Base-by-base conservation (phyloP, 1,284 basidiomycete species). In the Ceratobasidium theobromae region DNA sequence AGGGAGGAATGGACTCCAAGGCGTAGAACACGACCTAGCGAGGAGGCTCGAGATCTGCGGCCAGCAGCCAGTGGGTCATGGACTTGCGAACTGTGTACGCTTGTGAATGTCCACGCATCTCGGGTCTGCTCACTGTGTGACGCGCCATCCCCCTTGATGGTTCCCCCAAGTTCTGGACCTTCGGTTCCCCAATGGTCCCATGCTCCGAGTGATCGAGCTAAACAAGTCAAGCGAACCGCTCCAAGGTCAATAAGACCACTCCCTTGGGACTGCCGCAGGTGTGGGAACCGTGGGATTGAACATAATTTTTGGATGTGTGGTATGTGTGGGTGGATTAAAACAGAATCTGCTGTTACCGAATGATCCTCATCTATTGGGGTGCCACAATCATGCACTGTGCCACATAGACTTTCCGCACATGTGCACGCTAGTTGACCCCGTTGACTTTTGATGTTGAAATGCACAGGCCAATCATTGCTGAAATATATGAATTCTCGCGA, bases 291-390 rank as follows among this genome's bases (percentile, higher is more conserved):
- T 23, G 84, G 81, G 35, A 86, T 86, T 72, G 80, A 82, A 2
- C 81, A 83, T 70, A 81, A 85, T 27, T 83, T 86, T 69, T 93
- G 89, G 91, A 86, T 83, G 60, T 94, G 92, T 77, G 74, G 76
- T 14, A 82, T 80, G 68, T 93, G 91, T 72, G 89, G 89, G 9
- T 76, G 78, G 41, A 79, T 91, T 68, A 90, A 91, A 75, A 74
- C 76, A 30, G 75, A 74, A 43, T 83, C 81, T 45, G 69, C 38
- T 30, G 12, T 51, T 41, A 38, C 30, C 28, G 38, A 30, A 32
- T 57, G 43, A 43, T 27, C 14, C 33, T 27, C 43, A 27, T 41
- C 33, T 48, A 53, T 28, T 18, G 18, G 43, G 21, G 21, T 58
- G 28, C 8, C 18, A 9, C n/a, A 25, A 49, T 43, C 16, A 27